A percentile compares a stretch with the other conserved stretches of the same genome.
These are phyloP conservation scores for Trichoderma cornu-damae DNA, from an alignment of 2,329 filamentous ascomycete genomes.

Conservation along the genomic window DNA sequence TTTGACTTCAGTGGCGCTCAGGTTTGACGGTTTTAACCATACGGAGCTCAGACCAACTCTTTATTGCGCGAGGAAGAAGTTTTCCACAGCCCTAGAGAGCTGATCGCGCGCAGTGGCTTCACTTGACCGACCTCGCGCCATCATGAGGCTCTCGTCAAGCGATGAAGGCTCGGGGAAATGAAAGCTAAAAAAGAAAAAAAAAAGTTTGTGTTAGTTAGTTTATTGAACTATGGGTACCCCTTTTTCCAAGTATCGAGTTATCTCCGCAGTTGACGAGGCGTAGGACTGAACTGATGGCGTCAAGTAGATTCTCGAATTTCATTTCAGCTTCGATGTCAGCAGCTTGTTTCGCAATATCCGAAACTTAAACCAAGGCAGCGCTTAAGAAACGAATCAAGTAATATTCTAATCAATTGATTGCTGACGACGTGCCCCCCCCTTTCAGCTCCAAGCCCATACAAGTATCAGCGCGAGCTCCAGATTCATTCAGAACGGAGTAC, in stretches of 20 bases:
- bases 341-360: neutral
- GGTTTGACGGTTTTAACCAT: neutral
- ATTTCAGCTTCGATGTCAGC: conserved; percentile 5
- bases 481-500: too few species aligned
- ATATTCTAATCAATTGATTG: neutral
- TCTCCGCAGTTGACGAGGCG: neutral
- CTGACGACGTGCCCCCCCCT: neutral
- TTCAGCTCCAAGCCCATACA: neutral
- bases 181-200: neutral
- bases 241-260: neutral
- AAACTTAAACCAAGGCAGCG: neutral
- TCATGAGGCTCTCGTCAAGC: neutral
- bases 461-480: too few species aligned
- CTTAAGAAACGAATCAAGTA: neutral
- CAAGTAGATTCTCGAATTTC: neutral
- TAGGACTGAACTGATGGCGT: neutral
- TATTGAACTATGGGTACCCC: neutral
- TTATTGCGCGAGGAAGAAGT: neutral
- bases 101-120: neutral
- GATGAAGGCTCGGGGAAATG: neutral
- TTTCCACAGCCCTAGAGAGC: neutral
- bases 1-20: conserved; percentile 12
- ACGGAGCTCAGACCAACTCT: conserved; percentile 5
- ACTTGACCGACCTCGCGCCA: neutral
- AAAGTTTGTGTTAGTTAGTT: neutral